Conservation (phyloP, 1,139 yeast species). For the Tardiomyces blankii region DNA sequence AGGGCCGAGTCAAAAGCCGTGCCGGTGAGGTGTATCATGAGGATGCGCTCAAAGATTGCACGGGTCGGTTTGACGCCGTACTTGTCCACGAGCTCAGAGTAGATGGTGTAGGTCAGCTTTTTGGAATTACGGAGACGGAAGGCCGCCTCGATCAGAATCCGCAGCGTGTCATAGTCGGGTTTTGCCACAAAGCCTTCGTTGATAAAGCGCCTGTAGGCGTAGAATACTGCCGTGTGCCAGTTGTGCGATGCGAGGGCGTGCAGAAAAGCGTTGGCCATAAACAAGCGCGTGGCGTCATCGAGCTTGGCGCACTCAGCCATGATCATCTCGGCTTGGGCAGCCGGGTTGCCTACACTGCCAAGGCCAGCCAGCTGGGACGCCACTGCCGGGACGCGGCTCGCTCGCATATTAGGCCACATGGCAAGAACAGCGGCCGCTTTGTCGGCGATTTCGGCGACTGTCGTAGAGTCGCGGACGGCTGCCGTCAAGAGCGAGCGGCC, state of each 20-base stretch:
- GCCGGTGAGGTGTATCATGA: conserved; percentile 20
- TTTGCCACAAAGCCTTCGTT: conserved; percentile 2
- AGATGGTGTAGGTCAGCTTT: conserved; percentile 18
- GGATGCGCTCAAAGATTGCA: conserved; percentile 15
- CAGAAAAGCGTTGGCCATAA: conserved; percentile 6
- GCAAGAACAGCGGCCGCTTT: no score
- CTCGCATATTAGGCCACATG: no score
- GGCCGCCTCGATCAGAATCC: conserved; percentile 17
- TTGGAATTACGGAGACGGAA: conserved; percentile 21
- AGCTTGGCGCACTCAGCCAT: no score
- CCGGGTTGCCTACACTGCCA: no score
- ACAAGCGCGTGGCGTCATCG: no score
- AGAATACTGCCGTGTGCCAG: conserved; percentile 10
- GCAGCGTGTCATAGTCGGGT: conserved; percentile 17
- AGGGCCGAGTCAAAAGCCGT: conserved; percentile 10
- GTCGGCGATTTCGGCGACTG: no score
- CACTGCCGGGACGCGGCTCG: no score
- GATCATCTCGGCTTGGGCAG: no score
- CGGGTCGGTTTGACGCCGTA: conserved; percentile 11
- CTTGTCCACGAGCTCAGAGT: conserved; percentile 11
- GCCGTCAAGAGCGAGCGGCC: no score
- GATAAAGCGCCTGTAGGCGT: conserved; percentile 13
- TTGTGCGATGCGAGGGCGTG: conserved; percentile 7
- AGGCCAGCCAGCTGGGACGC: no score
- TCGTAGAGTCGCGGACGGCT: no score